These are phyloP conservation scores for Coemansia sp. DNA, from an alignment of 192 early-diverging fungal species.

Conservation along the genomic window DNA sequence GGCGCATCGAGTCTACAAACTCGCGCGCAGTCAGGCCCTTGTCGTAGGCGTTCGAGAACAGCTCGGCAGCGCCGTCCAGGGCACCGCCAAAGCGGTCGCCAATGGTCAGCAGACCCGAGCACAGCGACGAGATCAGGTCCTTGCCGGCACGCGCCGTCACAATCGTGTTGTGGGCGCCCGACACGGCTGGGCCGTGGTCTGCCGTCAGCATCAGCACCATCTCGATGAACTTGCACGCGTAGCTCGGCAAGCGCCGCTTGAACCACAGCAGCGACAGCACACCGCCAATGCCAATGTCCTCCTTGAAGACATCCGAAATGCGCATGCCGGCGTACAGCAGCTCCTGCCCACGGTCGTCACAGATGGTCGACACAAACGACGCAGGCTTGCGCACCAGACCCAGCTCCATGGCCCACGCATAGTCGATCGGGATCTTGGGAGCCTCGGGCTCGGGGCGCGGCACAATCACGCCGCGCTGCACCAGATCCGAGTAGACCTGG, in stretches of 20 bases:
- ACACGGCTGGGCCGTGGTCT: conserved; percentile 98
- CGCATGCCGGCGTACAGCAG: conserved; percentile 97
- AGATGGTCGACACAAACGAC: conserved; percentile 97
- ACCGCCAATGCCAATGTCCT: conserved; percentile 97
- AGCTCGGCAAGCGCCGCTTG: conserved; percentile 92
- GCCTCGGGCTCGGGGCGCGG: conserved; percentile 82
- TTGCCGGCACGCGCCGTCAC: conserved; percentile 96
- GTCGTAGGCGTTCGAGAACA: conserved; percentile 92
- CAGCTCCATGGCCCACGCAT: conserved; percentile 98
- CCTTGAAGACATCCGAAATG: conserved; percentile 98
- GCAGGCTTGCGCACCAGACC: conserved; percentile 98
- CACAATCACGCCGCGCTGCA: conserved; percentile 67
- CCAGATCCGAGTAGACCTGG: conserved; percentile 75
- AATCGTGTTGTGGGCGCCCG: conserved; percentile 87
- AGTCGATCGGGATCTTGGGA: conserved; percentile 99
- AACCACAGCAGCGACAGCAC: conserved; percentile 97
- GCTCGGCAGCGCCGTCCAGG: conserved; percentile 92
- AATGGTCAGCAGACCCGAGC: conserved; percentile 93
- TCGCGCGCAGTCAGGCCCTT: conserved; percentile 87
- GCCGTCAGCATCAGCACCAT: conserved; percentile 99
- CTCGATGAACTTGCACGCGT: conserved; percentile 97
- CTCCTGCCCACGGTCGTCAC: conserved; percentile 99
- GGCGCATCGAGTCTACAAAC: conserved; percentile 93
- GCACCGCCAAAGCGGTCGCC: conserved; percentile 98
- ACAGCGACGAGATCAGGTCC: conserved; percentile 93